Conservation (phyloP, 2,329 filamentous ascomycete species). For the Coccinonectria pachysandricola region DNA sequence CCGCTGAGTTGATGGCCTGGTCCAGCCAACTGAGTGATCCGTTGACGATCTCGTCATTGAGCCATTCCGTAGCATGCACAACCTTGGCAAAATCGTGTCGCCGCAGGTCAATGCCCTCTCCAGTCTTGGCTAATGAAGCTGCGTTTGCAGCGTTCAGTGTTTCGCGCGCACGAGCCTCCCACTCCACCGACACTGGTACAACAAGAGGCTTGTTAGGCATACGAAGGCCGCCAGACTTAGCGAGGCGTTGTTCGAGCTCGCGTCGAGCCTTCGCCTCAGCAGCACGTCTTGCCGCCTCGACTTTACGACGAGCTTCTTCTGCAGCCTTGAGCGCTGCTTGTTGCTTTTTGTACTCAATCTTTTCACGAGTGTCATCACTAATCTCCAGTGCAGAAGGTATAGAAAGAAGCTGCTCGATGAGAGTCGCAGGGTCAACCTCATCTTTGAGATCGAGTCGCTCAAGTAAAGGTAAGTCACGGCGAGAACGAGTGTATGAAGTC, state of each 20-base stretch:
- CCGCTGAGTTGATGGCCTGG: constrained; percentile 44
- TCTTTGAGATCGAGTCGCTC: constrained; percentile 5
- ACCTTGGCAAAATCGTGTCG: constrained; percentile 55
- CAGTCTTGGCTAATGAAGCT: constrained; percentile 32
- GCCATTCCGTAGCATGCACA: constrained; percentile 48
- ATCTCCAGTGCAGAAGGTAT: constrained; percentile 18
- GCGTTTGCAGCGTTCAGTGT: constrained; percentile 26
- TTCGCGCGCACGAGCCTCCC: constrained; percentile 15
- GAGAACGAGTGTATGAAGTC: neutral
- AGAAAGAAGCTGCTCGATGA: constrained; percentile 17
- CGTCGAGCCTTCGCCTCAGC: constrained; percentile 14
- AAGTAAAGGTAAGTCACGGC: no score
- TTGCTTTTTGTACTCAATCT: constrained; percentile 16
- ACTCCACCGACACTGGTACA: constrained; percentile 17
- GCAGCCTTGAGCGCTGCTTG: constrained; percentile 13
- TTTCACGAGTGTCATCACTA: constrained; percentile 19
- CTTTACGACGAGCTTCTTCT: constrained; percentile 18
- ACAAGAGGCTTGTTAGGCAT: constrained; percentile 19
- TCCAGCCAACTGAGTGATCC: constrained; percentile 53
- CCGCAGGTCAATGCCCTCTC: constrained; percentile 39
- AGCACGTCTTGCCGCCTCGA: constrained; percentile 14
- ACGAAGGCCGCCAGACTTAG: constrained; percentile 22
- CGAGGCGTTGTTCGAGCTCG: constrained; percentile 20
- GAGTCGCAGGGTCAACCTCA: constrained; percentile 7
- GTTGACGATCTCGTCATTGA: constrained; percentile 71